These are phyloP conservation scores for Paramecium sonneborni DNA, from an alignment of 73 alveolate genomes.

Conservation along the genomic window DNA sequence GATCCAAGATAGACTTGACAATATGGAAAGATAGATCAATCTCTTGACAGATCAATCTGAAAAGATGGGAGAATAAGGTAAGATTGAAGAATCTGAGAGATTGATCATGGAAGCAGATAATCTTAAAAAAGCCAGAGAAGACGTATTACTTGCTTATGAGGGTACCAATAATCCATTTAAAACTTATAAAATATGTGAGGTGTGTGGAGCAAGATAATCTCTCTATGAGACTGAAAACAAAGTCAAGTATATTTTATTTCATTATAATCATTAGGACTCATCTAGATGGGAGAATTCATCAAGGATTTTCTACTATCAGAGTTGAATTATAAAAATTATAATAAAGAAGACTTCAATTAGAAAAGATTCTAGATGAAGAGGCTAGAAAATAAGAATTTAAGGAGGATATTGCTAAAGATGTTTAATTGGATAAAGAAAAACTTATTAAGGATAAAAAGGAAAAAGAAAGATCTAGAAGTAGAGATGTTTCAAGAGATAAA, in stretches of 20 bases:
- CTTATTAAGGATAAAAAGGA: background rate
- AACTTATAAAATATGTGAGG: conserved; percentile 53
- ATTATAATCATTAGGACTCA: background rate
- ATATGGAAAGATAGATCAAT: conserved; percentile 44
- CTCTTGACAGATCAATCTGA: conserved; percentile 41
- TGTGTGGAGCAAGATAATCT: conserved; percentile 51
- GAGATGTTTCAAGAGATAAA: background rate
- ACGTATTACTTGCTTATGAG: conserved; percentile 41
- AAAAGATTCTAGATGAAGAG: conserved; percentile 37
- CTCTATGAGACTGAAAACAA: conserved; percentile 49
- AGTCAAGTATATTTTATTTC: background rate
- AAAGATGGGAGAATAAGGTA: conserved; percentile 54
- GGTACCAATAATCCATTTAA: conserved; percentile 41
- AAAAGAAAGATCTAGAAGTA: background rate
- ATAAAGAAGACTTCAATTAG: conserved; percentile 4
- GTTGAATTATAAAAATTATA: conserved; percentile 25
- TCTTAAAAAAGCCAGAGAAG: conserved; percentile 50
- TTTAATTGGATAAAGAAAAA: background rate
- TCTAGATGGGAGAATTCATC: conserved; percentile 54
- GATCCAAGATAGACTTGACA: conserved; percentile 40
- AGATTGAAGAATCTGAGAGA: conserved; percentile 47
- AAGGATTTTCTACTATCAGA: conserved; percentile 39
- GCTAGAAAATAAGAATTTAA: background rate
- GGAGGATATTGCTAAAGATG: background rate
- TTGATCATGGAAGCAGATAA: conserved; percentile 26